Evolutionary conservation across 2,329 filamentous ascomycete genomes (phyloP).

Genomic region (Botrytis medusae): DNA sequence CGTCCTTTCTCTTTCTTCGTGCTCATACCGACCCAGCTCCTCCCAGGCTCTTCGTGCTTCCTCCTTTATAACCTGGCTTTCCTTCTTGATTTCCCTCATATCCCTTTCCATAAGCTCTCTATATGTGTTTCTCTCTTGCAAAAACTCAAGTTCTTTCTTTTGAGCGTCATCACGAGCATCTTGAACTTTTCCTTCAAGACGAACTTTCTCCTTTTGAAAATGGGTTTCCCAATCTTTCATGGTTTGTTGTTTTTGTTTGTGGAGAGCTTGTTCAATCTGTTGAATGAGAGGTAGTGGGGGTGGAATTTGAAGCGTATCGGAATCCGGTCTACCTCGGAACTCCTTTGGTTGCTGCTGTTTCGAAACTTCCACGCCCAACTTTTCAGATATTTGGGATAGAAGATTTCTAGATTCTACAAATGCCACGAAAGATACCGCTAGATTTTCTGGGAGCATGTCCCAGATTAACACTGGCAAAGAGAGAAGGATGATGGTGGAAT

Average conservation of each 20-base stretch:
- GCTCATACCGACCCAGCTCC: slow-evolving; percentile 87
- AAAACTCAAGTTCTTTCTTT: slow-evolving; percentile 20
- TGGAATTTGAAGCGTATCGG: slow-evolving; percentile 21
- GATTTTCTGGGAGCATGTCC: slow-evolving; percentile 58
- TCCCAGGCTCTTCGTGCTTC: slow-evolving; percentile 96
- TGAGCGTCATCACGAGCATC: slow-evolving; percentile 19
- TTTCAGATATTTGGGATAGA: slow-evolving; percentile 18
- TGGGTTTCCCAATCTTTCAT: slow-evolving; percentile 21
- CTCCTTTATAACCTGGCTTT: slow-evolving; percentile 43
- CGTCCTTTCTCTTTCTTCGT: slow-evolving; percentile 87
- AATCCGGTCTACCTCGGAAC: slow-evolving; percentile 15
- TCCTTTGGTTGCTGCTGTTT: slow-evolving; percentile 9
- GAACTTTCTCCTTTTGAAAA: slow-evolving; percentile 20
- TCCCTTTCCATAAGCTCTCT: slow-evolving; percentile 15
- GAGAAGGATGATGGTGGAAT: slow-evolving; percentile 57
- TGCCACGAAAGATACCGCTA: slow-evolving; percentile 57
- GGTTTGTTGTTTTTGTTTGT: slow-evolving; percentile 21
- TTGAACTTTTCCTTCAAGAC: slow-evolving; percentile 20
- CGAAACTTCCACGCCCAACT: slow-evolving; percentile 4
- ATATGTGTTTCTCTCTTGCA: slow-evolving; percentile 12
- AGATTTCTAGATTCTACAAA: slow-evolving; percentile 51
- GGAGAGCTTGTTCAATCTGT: slow-evolving; percentile 22
- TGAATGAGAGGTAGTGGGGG: slow-evolving; percentile 19
- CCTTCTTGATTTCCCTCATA: slow-evolving; percentile 20
- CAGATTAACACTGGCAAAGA: slow-evolving; percentile 60